Evolutionary conservation across 345 rosid species (phyloP), one percentile per base, ranked within the genome.

Genomic region (Laguncularia racemosa): DNA sequence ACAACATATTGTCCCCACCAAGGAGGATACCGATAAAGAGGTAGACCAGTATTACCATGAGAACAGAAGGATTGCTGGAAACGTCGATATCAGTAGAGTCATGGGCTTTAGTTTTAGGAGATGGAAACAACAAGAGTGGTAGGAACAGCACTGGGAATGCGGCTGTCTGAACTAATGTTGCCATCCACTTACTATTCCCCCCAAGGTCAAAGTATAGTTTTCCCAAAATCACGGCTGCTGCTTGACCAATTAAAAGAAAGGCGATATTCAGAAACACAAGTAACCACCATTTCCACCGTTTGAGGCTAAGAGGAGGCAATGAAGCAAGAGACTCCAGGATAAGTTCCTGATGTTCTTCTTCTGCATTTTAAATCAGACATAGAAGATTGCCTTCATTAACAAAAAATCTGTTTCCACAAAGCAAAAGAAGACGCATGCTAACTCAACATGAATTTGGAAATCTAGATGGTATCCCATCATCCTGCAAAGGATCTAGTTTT

Each of bases 141-240:
- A 65, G n/a, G 53, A 46, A 56, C 47, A 72, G 63, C 51, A 70
- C 8, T 0, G 78, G 82, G 54, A 72, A 75, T 13, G 67, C 85
- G 5, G 56, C 67, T 3, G 65, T 44, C 54, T 81, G 80, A 14
- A 73, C 76, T 12, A 77, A 58, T 9, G 68, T 45, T 3, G 66
- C 67, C 77, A 73, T 63, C 82, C 76, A 73, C 17, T 61, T 67
- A 55, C 78, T 69, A 1, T 56, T 62, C 13, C 80, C 80, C 10
- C 79, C 76, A 4, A 58, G 6, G 0, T 67, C 49, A 33, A 47
- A 59, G 20, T 72, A 67, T 56, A 67, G 44, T 63, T 59, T 60
- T 8, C 69, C 68, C 16, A 67, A 16, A 20, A 56, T 51, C 17
- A 60, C 61, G 2, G 69, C 76, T 1, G 46, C 53, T 6, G 63